These are phyloP conservation scores for Pseudocercospora crystallina DNA, from an alignment of 2,329 filamentous ascomycete species.

Conservation along the genomic window DNA sequence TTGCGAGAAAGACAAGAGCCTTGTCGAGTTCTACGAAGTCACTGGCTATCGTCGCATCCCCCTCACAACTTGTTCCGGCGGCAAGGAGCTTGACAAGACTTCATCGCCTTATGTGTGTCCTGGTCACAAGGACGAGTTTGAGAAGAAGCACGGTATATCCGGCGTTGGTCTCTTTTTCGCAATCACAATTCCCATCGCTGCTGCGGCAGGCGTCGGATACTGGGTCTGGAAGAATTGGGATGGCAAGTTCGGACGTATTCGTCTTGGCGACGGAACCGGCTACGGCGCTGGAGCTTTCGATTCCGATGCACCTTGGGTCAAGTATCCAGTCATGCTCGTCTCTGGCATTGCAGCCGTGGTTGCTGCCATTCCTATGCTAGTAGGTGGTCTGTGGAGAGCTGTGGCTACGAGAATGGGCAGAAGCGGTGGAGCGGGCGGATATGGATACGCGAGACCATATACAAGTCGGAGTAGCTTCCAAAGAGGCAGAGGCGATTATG, in stretches of 20 bases:
- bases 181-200: slow-evolving; percentile 70
- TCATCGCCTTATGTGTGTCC: slow-evolving; percentile 65
- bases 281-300: slow-evolving; percentile 53
- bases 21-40: slow-evolving; percentile 76
- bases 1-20: slow-evolving; percentile 64
- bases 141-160: slow-evolving; percentile 68
- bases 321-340: slow-evolving; percentile 63
- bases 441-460: slow-evolving; percentile 65
- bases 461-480: slow-evolving; percentile 89
- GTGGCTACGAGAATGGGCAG: slow-evolving; percentile 52
- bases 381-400: slow-evolving; percentile 70
- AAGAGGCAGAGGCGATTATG: slow-evolving; percentile 81
- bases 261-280: slow-evolving; percentile 67
- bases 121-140: slow-evolving; percentile 78
- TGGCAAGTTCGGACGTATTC: slow-evolving; percentile 84
- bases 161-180: slow-evolving; percentile 82
- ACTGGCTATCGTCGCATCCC: slow-evolving; percentile 89
- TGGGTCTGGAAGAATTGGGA: slow-evolving; percentile 84
- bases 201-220: slow-evolving; percentile 74
- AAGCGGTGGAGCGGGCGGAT: slow-evolving; percentile 44
- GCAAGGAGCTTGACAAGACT: slow-evolving; percentile 70
- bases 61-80: slow-evolving; percentile 80
- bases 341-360: slow-evolving; percentile 57
- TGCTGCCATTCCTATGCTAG: slow-evolving; percentile 64
- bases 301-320: slow-evolving; percentile 73